Percentiles rank a stretch among this genome's conserved stretches.
Evolutionary conservation across 352 stramenopile species (phyloP).

Genomic region (Pythium guiyangense): DNA sequence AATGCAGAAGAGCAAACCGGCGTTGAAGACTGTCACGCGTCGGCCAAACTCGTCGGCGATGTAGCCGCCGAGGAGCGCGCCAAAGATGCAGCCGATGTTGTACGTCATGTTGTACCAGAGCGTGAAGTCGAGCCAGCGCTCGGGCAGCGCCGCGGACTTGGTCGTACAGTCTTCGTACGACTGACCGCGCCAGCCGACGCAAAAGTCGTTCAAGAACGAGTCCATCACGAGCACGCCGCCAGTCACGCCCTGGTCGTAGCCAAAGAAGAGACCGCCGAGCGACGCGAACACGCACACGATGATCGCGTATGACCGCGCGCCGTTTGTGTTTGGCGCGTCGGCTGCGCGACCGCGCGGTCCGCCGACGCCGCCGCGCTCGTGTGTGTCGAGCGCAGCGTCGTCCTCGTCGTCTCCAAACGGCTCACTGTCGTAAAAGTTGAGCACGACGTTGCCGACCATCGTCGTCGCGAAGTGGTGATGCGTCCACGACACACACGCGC

Average conservation of each 20-base stretch:
- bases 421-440: conserved; percentile 3
- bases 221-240: conserved; percentile 35
- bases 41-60: conserved; percentile 28
- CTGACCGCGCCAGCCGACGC: conserved; percentile 21
- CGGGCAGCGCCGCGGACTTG: conserved; percentile 13
- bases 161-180: conserved; percentile 19
- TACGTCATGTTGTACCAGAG: conserved; percentile 28
- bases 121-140: conserved; percentile 27
- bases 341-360: background rate
- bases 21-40: conserved; percentile 25
- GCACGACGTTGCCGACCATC: conserved; percentile 1
- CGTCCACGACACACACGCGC: background rate
- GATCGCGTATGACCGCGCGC: conserved; percentile 29
- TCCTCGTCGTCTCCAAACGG: background rate
- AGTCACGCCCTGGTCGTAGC: conserved; percentile 36
- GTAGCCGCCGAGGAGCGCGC: conserved; percentile 21
- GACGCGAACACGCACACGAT: conserved; percentile 35
- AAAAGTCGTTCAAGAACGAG: conserved; percentile 30
- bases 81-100: conserved; percentile 33
- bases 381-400: background rate
- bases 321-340: conserved; percentile 10
- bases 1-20: conserved; percentile 25
- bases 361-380: background rate
- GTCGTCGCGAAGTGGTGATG: background rate
- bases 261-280: conserved; percentile 34